Conservation (phyloP, 768 basidiomycete species). For the Butyriboletus loyo region DNA sequence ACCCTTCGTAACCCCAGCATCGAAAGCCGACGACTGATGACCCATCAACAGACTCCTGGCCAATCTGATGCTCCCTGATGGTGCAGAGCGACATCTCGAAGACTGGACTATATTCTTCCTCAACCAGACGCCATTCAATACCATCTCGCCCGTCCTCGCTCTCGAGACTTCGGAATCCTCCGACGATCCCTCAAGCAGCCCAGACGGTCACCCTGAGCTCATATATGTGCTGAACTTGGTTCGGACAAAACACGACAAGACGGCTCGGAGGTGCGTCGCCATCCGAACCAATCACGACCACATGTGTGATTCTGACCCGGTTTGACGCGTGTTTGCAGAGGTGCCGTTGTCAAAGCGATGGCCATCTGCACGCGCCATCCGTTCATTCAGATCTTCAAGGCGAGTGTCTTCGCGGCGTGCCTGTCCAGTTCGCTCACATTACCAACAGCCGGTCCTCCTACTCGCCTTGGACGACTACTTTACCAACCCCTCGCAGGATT, state of each 20-base stretch:
- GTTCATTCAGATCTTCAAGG: constrained; percentile 96
- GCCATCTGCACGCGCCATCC: constrained; percentile 92
- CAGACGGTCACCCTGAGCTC: constrained; percentile 46
- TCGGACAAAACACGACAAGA: constrained; percentile 87
- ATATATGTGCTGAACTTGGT: constrained; percentile 90
- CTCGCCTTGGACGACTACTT: constrained; percentile 97
- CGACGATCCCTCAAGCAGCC: constrained; percentile 25
- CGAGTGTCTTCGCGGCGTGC: constrained; percentile 26
- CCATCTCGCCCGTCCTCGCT: constrained; percentile 78
- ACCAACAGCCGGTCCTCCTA: constrained; percentile 76
- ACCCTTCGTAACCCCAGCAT: too few relatives aligned
- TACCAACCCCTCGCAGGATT: constrained; percentile 81
- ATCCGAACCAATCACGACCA: constrained; percentile 4
- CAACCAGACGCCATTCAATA: constrained; percentile 89
- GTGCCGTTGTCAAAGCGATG: constrained; percentile 91
- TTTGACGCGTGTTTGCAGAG: constrained; percentile 45
- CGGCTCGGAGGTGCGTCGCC: constrained; percentile 60
- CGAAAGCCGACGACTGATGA: not conserved
- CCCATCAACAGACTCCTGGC: constrained; percentile 70
- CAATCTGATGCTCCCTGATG: constrained; percentile 98
- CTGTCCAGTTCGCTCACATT: constrained; percentile 2
- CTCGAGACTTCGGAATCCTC: constrained; percentile 49
- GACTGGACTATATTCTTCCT: constrained; percentile 99
- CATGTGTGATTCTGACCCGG: constrained; percentile 8
- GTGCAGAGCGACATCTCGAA: constrained; percentile 89